Evolutionary conservation across 805 yeast species (phyloP).

Genomic region (Kodamaea neixiangensis): DNA sequence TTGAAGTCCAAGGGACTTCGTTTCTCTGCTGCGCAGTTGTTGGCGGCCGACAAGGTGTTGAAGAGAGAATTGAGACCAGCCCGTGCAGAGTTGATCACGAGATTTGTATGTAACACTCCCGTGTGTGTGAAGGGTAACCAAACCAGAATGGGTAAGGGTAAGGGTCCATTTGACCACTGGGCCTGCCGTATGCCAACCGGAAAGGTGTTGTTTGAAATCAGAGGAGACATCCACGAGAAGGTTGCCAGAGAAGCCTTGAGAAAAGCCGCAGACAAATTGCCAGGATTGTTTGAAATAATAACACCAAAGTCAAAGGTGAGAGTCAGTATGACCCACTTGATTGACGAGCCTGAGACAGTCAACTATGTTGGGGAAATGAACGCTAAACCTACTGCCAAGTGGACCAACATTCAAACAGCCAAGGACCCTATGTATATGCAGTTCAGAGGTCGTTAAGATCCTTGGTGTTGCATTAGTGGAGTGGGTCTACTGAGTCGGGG

Average conservation of each 20-base stretch:
- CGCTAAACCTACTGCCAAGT: slow-evolving; percentile 65
- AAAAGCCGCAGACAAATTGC: slow-evolving; percentile 88
- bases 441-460: slow-evolving; percentile 59
- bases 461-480: neutral
- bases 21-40: slow-evolving; percentile 81
- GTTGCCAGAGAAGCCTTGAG: slow-evolving; percentile 89
- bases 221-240: slow-evolving; percentile 77
- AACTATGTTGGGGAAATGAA: slow-evolving; percentile 58
- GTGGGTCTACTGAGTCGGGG: neutral
- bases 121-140: slow-evolving; percentile 97
- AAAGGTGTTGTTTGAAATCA: slow-evolving; percentile 85
- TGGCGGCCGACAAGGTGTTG: slow-evolving; percentile 86
- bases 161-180: slow-evolving; percentile 97
- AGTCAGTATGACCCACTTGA: slow-evolving; percentile 64
- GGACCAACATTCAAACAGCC: slow-evolving; percentile 53
- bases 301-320: slow-evolving; percentile 64
- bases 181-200: slow-evolving; percentile 96
- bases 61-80: slow-evolving; percentile 81
- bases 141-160: slow-evolving; percentile 99
- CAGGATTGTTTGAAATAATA: slow-evolving; percentile 88
- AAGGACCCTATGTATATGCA: slow-evolving; percentile 53
- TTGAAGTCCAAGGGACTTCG: slow-evolving; percentile 86
- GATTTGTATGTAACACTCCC: slow-evolving; percentile 82
- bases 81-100: slow-evolving; percentile 73
- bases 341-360: slow-evolving; percentile 45